These are phyloP conservation scores for Cucurbita maxima DNA, from an alignment of 306 rosid species.

Conservation along the genomic window DNA sequence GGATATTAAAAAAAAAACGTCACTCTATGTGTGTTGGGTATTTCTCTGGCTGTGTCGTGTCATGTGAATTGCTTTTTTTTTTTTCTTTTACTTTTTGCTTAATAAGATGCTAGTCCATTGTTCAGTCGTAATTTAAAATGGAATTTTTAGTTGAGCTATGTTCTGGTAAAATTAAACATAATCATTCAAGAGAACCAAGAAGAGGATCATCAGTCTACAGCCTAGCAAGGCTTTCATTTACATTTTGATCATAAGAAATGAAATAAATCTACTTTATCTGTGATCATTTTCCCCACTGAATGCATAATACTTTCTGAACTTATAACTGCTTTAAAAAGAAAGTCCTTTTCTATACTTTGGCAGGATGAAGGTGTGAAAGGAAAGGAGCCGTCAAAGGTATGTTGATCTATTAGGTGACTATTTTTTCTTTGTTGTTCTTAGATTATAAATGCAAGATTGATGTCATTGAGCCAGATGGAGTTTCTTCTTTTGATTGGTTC, in stretches of 20 bases:
- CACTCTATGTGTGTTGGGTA: neutral
- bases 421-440: neutral
- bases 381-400: slow-evolving; percentile 3
- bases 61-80: neutral
- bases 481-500: neutral
- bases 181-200: neutral
- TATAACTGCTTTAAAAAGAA: neutral
- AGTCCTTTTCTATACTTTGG: neutral
- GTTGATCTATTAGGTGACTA: neutral
- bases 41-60: neutral
- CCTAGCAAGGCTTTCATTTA: neutral
- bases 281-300: neutral
- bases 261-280: neutral
- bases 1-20: no score
- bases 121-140: neutral
- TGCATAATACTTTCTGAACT: neutral
- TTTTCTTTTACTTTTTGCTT: no score
- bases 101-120: neutral
- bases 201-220: neutral
- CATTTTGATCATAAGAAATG: neutral
- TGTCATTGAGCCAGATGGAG: neutral
- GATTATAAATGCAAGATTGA: neutral
- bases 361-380: neutral
- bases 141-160: neutral
- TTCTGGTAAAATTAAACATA: neutral